These are phyloP conservation scores for Paramyrothecium sp. DNA, from an alignment of 2,329 filamentous ascomycete species.

Conservation along the genomic window DNA sequence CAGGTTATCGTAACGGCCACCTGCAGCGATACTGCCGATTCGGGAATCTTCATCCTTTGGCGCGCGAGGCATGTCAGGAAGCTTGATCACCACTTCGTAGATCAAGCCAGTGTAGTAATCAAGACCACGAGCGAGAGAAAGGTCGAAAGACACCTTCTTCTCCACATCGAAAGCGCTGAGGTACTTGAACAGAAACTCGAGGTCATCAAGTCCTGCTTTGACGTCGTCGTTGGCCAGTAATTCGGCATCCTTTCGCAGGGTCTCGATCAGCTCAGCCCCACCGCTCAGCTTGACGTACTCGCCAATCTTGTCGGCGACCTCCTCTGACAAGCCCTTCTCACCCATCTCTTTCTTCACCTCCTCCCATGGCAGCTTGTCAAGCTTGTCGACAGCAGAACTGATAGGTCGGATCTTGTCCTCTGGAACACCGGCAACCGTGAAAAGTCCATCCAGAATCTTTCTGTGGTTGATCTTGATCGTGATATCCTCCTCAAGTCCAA, in stretches of 20 bases:
- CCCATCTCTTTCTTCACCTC: slow-evolving; percentile 94
- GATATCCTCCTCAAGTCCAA: slow-evolving; percentile 72
- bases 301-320: slow-evolving; percentile 83
- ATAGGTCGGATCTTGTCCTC: slow-evolving; percentile 84
- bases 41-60: slow-evolving; percentile 45
- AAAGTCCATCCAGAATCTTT: slow-evolving; percentile 89
- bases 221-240: slow-evolving; percentile 71
- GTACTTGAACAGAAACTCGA: slow-evolving; percentile 78
- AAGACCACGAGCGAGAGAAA: slow-evolving; percentile 86
- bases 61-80: slow-evolving; percentile 55
- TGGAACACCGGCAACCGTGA: slow-evolving; percentile 87
- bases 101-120: slow-evolving; percentile 92
- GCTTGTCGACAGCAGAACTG: slow-evolving; percentile 90
- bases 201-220: slow-evolving; percentile 77
- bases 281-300: slow-evolving; percentile 80
- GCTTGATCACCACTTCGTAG: slow-evolving; percentile 84
- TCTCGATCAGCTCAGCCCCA: slow-evolving; percentile 69
- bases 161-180: slow-evolving; percentile 74
- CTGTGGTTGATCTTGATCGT: slow-evolving; percentile 95
- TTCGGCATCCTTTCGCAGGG: slow-evolving; percentile 64
- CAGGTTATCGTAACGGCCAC: slow-evolving; percentile 87
- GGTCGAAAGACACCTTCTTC: slow-evolving; percentile 79
- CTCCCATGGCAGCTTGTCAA: slow-evolving; percentile 89
- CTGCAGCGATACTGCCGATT: slow-evolving; percentile 85
- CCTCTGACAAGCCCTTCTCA: slow-evolving; percentile 77